Evolutionary conservation across 2,329 filamentous ascomycete genomes (phyloP), one percentile per base, ranked within the genome.

Genomic region (Bipolaris sorokiniana): DNA sequence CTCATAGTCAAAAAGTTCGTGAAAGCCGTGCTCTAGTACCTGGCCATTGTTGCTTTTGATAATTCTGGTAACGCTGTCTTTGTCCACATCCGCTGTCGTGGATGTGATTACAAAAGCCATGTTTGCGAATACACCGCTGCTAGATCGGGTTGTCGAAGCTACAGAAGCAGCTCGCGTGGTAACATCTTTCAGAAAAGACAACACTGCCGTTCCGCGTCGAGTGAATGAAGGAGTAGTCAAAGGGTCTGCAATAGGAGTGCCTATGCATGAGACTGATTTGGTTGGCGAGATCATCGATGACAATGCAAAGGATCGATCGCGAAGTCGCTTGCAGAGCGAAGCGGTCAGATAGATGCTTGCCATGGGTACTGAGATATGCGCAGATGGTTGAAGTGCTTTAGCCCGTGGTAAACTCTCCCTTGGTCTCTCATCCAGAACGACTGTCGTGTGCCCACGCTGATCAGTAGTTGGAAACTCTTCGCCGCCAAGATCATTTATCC

Each of bases 81-180:
- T 85, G 16, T 86, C 83, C 7, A 78, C 78, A 15, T 81, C 82
- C 1, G 84, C 81, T 2, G 65, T 66, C 3, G 81, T 79, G 60
- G 92, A 91, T 0, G 92, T 94, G 10, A 97, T 84, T 0, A 92
- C 92, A 76, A 98, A 97, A 0, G 86, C 87, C 92, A 97, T 97
- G 40, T 88, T 87, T 1, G 84, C 78, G 68, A 98, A 97, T 0
- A 96, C 61, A 2, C 80, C 79, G 16, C 67, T 71, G 16, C 65
- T 69, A 44, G 64, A 63, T 44, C 62, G 64, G 50, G 34, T 45
- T 9, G 66, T 65, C 2, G 73, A 73, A 7, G 69, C 65, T 5
- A 72, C 68, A 34, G 74, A 73, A 4, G 59, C 59, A 40, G 71
- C 65, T 26, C 70, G 70, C 16, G 64, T 63, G 10, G 66, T 65